A percentile compares a stretch with the other conserved stretches of the same genome.
phyloP scores from a whole-genome alignment of 805 yeast genomes.

The Candida methanosorbosa region DNA sequence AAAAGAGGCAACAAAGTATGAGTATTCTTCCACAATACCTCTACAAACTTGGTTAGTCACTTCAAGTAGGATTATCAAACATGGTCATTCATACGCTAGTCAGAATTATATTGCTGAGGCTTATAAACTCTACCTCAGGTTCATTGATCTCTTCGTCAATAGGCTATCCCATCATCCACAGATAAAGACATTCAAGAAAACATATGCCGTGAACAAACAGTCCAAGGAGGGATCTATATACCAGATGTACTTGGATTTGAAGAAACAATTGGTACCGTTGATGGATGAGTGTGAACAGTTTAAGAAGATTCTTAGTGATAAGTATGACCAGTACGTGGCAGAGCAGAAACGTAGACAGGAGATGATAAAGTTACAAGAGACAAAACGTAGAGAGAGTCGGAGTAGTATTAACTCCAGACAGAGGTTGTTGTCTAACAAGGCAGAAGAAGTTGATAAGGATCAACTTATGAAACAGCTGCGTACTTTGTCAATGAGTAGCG shows the following conservation, averaged over 20 bases:
- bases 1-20: constrained; percentile 43
- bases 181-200: constrained; percentile 18
- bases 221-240: constrained; percentile 17
- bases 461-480: constrained; percentile 2
- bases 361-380: background rate
- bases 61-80: constrained; percentile 37
- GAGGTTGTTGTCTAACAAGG: too few species aligned
- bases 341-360: constrained; percentile 13
- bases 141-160: constrained; percentile 47
- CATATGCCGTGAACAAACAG: constrained; percentile 8
- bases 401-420: background rate
- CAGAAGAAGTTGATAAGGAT: constrained; percentile 1
- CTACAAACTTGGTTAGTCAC: constrained; percentile 48
- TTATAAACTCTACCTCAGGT: constrained; percentile 47
- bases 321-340: constrained; percentile 12
- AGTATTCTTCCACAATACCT: constrained; percentile 42
- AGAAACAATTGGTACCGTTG: constrained; percentile 14
- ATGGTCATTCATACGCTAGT: constrained; percentile 34
- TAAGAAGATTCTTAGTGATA: constrained; percentile 16
- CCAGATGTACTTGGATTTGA: constrained; percentile 16
- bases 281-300: constrained; percentile 24
- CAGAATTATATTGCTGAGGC: constrained; percentile 40
- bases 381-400: background rate
- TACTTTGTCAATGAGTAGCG: constrained; percentile 2
- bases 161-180: constrained; percentile 38